These are phyloP conservation scores for Raphanus sativus DNA, from an alignment of 345 rosid genomes.

Conservation along the genomic window DNA sequence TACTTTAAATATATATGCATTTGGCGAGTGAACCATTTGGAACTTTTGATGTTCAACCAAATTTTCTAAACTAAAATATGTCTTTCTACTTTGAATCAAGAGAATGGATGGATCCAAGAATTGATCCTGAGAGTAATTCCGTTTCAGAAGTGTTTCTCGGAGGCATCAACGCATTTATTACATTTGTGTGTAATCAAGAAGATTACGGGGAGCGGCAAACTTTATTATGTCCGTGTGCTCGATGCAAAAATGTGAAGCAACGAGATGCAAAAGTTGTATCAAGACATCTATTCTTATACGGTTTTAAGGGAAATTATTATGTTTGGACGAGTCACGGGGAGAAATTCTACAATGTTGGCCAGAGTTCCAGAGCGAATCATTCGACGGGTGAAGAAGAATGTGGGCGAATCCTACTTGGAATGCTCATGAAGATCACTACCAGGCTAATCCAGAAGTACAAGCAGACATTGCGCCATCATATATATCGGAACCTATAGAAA, in stretches of 20 bases:
- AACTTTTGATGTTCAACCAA: too few relatives aligned
- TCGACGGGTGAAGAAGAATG: not conserved
- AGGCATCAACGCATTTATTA: too few relatives aligned
- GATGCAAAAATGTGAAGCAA: not conserved
- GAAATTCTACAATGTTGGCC: not conserved
- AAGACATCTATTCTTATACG: not conserved
- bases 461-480: not conserved
- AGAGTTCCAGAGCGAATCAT: not conserved
- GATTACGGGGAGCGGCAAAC: not conserved
- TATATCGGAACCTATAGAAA: not conserved
- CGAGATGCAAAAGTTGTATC: not conserved
- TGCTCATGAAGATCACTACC: not conserved
- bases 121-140: too few relatives aligned
- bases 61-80: too few relatives aligned
- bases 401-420: not conserved
- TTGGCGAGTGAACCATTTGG: too few relatives aligned
- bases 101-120: too few relatives aligned
- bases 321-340: not conserved
- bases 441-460: too few relatives aligned
- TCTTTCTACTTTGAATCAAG: too few relatives aligned
- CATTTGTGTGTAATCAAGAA: too few relatives aligned
- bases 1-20: too few relatives aligned
- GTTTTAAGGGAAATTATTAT: not conserved
- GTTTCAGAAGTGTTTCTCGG: too few relatives aligned
- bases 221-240: not conserved